Conservation (phyloP, 2,329 filamentous ascomycete genomes). For the Diaporthe humulicola region DNA sequence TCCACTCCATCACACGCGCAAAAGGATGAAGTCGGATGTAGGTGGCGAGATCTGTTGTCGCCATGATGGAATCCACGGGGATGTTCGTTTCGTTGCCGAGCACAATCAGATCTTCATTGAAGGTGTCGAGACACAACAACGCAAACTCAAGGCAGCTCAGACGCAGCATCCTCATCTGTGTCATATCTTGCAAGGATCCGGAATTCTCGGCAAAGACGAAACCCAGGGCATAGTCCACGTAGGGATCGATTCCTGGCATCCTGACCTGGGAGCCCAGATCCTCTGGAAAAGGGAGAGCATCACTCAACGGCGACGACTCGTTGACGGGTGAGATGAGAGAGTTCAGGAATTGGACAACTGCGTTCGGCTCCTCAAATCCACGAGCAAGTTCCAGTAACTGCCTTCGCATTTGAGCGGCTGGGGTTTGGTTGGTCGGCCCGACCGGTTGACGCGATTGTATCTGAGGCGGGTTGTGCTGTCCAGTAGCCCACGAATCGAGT, state of each 20-base stretch:
- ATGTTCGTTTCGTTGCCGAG: constrained; percentile 85
- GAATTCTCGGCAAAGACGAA: constrained; percentile 79
- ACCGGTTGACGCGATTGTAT: constrained; percentile 36
- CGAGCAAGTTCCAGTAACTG: constrained; percentile 81
- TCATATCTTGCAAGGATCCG: constrained; percentile 73
- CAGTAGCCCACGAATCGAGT: constrained; percentile 84
- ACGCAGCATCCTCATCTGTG: constrained; percentile 80
- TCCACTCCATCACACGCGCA: constrained; percentile 95
- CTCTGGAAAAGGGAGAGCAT: constrained; percentile 89
- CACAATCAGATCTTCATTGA: constrained; percentile 94
- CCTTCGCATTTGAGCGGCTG: constrained; percentile 65
- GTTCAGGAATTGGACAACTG: constrained; percentile 84
- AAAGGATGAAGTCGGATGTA: constrained; percentile 95
- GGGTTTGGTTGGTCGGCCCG: constrained; percentile 42
- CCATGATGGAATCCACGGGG: constrained; percentile 80
- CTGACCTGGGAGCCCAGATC: constrained; percentile 82
- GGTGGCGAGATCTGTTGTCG: constrained; percentile 78
- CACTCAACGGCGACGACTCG: constrained; percentile 73
- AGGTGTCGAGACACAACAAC: constrained; percentile 81
- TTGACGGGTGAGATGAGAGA: constrained; percentile 77
- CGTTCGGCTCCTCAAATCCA: constrained; percentile 87
- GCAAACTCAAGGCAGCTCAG: constrained; percentile 89
- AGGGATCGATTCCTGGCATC: constrained; percentile 87
- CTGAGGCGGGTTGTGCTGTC: constrained; percentile 59
- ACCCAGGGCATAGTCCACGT: constrained; percentile 91